Base-by-base conservation (phyloP, 2,329 filamentous ascomycete species). In the Chrysoporthe austroafricana region DNA sequence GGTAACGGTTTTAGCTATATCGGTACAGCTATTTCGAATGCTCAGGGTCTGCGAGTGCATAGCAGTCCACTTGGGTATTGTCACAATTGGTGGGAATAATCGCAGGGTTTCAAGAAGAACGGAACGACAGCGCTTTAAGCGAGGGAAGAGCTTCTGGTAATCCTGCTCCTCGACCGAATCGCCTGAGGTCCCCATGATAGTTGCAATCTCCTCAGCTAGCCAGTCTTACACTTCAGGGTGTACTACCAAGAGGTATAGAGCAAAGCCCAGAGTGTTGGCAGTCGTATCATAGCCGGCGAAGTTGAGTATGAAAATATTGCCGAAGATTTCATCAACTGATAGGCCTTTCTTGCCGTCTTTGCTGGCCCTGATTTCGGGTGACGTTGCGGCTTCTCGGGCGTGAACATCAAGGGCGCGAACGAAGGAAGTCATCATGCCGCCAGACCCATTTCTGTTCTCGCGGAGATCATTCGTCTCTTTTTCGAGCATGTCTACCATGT, bases 261-360 rank as follows among this genome's bases (percentile, higher is more conserved):
- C 77, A 81, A 82, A 84, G 0, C 79, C 78, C 0, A 83, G 60
- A 3, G 72, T 71, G 36, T 71, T 71, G 13, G 73, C 73, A 3
- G 73, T 75, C 1, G 74, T 75, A 56, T 76, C 73, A 48, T 76
- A 71, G 21, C 75, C 74, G 2, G 74, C 74, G n/a, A 76, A 76
- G 50, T 74, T 75, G 64, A 74, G 67, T n/a, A 75, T 69, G 42
- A 76, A 76, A 18, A 75, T 65, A 39, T 76, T 74, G 4, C 74
- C 73, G 11, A 71, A 72, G 21, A 73, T 71, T 42, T 76, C 72
- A 9, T 72, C 67, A 1, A 71, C 50, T 0, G 70, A 72, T 71
- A 4, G 26, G 26, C 26, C 26, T 26, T 26, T 26, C 26, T 26
- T 26, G 26, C 54, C 57, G 26, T 16, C 57, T 64, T 67, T 68